phyloP scores from a whole-genome alignment of 441 rosid species.

The Iberis amara region DNA sequence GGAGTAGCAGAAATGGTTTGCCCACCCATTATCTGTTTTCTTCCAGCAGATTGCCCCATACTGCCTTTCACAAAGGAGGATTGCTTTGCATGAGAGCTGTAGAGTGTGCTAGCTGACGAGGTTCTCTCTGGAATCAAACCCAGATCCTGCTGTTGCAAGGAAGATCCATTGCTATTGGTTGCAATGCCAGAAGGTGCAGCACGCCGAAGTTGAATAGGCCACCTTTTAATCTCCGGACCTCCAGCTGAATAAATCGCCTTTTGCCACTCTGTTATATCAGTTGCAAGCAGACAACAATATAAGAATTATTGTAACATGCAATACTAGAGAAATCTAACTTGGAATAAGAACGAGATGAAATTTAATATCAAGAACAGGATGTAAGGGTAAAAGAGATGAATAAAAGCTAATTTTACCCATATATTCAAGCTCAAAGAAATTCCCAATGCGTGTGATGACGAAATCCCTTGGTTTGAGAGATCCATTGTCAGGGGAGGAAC shows the following conservation, averaged over 20 bases:
- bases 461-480: slow-evolving; percentile 87
- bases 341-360: neutral
- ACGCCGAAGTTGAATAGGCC: slow-evolving; percentile 93
- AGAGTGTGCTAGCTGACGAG: slow-evolving; percentile 81
- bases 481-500: slow-evolving; percentile 72
- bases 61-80: slow-evolving; percentile 87
- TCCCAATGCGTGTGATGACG: slow-evolving; percentile 86
- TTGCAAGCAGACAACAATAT: slow-evolving; percentile 18
- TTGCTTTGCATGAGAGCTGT: slow-evolving; percentile 75
- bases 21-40: slow-evolving; percentile 80
- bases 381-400: slow-evolving; percentile 9
- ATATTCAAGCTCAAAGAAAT: slow-evolving; percentile 96
- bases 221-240: slow-evolving; percentile 87
- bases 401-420: slow-evolving; percentile 47
- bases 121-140: slow-evolving; percentile 88
- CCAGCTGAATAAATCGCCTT: slow-evolving; percentile 92
- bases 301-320: slow-evolving; percentile 5
- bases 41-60: slow-evolving; percentile 65
- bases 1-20: slow-evolving; percentile 64
- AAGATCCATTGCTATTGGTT: slow-evolving; percentile 58
- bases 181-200: slow-evolving; percentile 77
- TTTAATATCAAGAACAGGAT: slow-evolving; percentile 4
- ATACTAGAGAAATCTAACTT: neutral
- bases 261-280: slow-evolving; percentile 81
- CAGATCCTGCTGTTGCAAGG: slow-evolving; percentile 90